phyloP scores from a whole-genome alignment of 768 basidiomycete species.

The Pulveroboletus sp. region DNA sequence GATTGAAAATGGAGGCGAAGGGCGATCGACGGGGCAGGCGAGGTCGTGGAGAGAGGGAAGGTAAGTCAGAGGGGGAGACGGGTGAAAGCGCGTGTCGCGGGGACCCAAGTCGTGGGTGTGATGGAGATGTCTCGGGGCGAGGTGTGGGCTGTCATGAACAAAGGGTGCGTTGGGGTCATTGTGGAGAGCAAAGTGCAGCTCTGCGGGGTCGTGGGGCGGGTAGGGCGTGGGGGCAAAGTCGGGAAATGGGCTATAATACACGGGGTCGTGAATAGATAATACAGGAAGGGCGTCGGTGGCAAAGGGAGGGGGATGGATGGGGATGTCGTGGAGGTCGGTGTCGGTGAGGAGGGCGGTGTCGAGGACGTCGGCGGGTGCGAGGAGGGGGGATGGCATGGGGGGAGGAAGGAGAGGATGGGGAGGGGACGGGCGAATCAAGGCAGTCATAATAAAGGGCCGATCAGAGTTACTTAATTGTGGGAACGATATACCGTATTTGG shows the following conservation, averaged over 20 bases:
- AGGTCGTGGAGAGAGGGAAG: slow-evolving; percentile 27
- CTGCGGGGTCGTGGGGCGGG: slow-evolving; percentile 26
- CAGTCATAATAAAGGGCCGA: slow-evolving; percentile 32
- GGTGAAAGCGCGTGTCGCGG: slow-evolving; percentile 26
- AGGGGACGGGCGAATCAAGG: slow-evolving; percentile 20
- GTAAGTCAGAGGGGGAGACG: slow-evolving; percentile 24
- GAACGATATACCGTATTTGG: slow-evolving; percentile 18
- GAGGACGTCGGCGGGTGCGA: slow-evolving; percentile 21
- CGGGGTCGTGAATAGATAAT: slow-evolving; percentile 32
- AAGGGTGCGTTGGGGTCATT: slow-evolving; percentile 17
- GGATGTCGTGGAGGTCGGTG: slow-evolving; percentile 32
- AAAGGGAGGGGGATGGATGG: slow-evolving; percentile 29
- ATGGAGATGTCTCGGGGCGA: slow-evolving; percentile 31
- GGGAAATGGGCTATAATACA: slow-evolving; percentile 34
- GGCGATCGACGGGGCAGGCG: slow-evolving; percentile 16
- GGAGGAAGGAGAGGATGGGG: slow-evolving; percentile 11
- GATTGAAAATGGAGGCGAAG: slow-evolving; percentile 14
- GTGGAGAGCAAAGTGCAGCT: slow-evolving; percentile 28
- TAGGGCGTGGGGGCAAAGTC: slow-evolving; percentile 30
- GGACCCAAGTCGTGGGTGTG: slow-evolving; percentile 21
- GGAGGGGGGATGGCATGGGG: slow-evolving; percentile 4
- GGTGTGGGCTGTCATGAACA: slow-evolving; percentile 18
- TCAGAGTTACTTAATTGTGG: slow-evolving; percentile 23
- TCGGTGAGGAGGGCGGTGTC: slow-evolving; percentile 21
- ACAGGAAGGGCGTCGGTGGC: slow-evolving; percentile 22